A percentile compares a stretch with the other conserved stretches of the same genome.
These are phyloP conservation scores for Magnusiomyces suaveolens DNA, from an alignment of 1,139 yeast species.

Conservation along the genomic window DNA sequence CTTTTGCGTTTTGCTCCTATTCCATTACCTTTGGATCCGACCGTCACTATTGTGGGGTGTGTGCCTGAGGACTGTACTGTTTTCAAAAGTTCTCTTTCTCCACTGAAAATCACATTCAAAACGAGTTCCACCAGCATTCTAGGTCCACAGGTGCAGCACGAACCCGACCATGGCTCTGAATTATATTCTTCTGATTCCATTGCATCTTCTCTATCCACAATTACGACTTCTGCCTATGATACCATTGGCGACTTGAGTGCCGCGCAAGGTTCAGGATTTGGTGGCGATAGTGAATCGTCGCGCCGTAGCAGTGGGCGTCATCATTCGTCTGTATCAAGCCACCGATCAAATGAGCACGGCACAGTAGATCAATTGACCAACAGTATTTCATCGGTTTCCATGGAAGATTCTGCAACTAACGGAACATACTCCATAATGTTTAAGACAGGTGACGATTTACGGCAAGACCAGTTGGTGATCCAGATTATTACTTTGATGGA, in stretches of 20 bases:
- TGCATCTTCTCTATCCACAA: not conserved
- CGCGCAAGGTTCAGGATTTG: not conserved
- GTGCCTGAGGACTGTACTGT: conserved; percentile 74
- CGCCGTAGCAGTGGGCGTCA: not conserved
- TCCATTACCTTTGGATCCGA: conserved; percentile 65
- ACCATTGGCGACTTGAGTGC: not conserved
- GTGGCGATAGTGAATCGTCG: not conserved
- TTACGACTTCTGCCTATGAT: not conserved
- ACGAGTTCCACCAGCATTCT: conserved; percentile 30
- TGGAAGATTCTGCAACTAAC: conserved; percentile 32
- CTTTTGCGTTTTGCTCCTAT: conserved; percentile 45
- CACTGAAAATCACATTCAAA: conserved; percentile 70
- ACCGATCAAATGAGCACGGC: not conserved
- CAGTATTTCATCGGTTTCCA: not conserved
- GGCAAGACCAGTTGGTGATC: conserved; percentile 93
- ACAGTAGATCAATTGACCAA: not conserved
- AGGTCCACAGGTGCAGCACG: not conserved
- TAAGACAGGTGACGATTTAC: conserved; percentile 88
- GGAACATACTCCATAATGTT: conserved; percentile 72
- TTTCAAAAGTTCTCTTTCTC: conserved; percentile 83
- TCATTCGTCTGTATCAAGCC: not conserved
- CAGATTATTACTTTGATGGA: conserved; percentile 92
- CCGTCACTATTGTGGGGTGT: conserved; percentile 58
- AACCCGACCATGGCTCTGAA: not conserved
- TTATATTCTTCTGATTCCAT: not conserved